Conservation (phyloP, 169 alveolate species). For the Plasmodium vivax region DNA sequence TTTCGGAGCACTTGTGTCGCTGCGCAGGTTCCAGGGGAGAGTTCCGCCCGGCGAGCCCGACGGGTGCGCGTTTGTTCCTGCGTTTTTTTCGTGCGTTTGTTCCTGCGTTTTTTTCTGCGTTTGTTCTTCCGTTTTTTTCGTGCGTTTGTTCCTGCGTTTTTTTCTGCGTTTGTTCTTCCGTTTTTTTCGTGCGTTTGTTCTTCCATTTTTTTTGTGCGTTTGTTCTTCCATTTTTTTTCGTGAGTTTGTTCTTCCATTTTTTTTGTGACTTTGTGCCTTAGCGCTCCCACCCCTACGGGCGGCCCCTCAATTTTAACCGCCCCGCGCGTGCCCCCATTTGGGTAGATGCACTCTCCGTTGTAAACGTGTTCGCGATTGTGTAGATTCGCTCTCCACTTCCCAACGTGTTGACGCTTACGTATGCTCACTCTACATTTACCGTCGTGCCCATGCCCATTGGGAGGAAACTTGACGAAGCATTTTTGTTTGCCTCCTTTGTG, state of each 20-base stretch:
- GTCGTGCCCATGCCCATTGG: neutral
- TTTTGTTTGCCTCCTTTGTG: neutral
- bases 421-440: neutral
- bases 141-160: too few relatives aligned
- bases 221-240: neutral
- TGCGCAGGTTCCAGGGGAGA: neutral
- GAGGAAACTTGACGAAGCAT: neutral
- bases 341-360: neutral
- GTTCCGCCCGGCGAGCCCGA: neutral
- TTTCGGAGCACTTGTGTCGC: neutral
- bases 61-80: neutral
- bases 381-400: neutral
- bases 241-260: neutral
- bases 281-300: neutral
- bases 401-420: neutral
- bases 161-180: too few relatives aligned
- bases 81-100: too few relatives aligned
- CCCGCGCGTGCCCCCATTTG: neutral
- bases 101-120: too few relatives aligned
- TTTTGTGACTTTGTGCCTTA: neutral
- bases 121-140: too few relatives aligned
- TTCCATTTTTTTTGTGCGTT: neutral
- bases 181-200: too few relatives aligned
- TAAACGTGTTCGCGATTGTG: neutral
- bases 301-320: neutral